A percentile compares a stretch with the other conserved stretches of the same genome.
Evolutionary conservation across 352 stramenopile species (phyloP).

Genomic region (Phytopythium chamaehyphon): DNA sequence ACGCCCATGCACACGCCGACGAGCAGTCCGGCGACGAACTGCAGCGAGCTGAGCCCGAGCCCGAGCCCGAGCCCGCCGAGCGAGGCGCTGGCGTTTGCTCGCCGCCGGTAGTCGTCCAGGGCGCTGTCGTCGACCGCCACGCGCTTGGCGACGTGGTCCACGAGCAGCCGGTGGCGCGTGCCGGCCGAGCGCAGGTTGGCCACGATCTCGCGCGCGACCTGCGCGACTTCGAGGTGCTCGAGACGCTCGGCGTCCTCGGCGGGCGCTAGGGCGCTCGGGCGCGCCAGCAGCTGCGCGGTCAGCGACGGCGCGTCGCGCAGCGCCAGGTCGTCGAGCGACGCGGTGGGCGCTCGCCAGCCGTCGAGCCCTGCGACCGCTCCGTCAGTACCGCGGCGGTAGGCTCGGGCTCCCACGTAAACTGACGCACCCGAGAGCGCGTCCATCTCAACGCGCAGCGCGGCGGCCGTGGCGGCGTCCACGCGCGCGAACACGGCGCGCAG

Average conservation of each 20-base stretch:
- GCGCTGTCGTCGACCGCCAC: slow-evolving; percentile 2
- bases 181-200: slow-evolving; percentile 28
- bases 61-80: neutral
- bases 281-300: slow-evolving; percentile 3
- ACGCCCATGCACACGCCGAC: slow-evolving; percentile 36
- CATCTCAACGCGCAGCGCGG: slow-evolving; percentile 15
- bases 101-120: neutral
- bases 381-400: no score
- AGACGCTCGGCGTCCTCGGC: slow-evolving; percentile 3
- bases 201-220: slow-evolving; percentile 35
- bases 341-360: slow-evolving; percentile 9
- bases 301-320: slow-evolving; percentile 10
- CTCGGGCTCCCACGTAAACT: no score
- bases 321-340: neutral
- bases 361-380: neutral
- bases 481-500: slow-evolving; percentile 23
- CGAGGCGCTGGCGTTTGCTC: neutral
- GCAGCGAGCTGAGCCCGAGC: slow-evolving; percentile 16
- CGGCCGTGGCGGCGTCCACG: slow-evolving; percentile 12
- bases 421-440: neutral
- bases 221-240: slow-evolving; percentile 8
- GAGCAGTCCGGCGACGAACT: slow-evolving; percentile 38
- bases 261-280: slow-evolving; percentile 4
- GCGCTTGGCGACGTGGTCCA: slow-evolving; percentile 9
- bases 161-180: slow-evolving; percentile 19